phyloP scores from a whole-genome alignment of 208 protist species.

The Polymyxa betae region DNA sequence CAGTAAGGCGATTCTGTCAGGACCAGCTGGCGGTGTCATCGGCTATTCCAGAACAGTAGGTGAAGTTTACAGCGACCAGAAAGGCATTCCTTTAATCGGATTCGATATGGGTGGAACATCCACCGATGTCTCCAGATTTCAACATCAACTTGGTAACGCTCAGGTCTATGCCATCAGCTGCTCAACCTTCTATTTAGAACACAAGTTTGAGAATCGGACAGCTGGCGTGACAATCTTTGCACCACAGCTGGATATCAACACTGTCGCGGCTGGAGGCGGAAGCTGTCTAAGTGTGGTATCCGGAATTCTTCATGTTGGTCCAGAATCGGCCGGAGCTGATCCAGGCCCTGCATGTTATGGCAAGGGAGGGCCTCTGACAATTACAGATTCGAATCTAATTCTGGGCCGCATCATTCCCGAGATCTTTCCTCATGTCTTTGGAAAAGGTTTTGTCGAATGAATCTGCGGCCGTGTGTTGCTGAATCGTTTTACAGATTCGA shows the following conservation, averaged over 20 bases:
- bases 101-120: conserved; percentile 85
- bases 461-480: neutral
- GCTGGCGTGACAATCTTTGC: conserved; percentile 79
- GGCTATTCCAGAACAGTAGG: conserved; percentile 83
- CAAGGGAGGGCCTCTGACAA: conserved; percentile 84
- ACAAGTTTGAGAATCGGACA: conserved; percentile 84
- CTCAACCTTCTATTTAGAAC: conserved; percentile 69
- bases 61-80: conserved; percentile 64
- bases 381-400: conserved; percentile 91
- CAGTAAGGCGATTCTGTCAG: conserved; percentile 86
- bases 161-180: neutral
- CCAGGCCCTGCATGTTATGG: conserved; percentile 89
- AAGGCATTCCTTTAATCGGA: conserved; percentile 57
- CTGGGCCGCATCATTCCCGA: conserved; percentile 85
- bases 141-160: neutral
- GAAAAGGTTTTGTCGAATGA: conserved; percentile 63
- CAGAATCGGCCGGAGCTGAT: conserved; percentile 79
- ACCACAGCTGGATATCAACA: conserved; percentile 90
- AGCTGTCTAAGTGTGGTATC: conserved; percentile 83
- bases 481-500: conserved; percentile 57
- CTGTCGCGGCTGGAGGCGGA: conserved; percentile 92
- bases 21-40: conserved; percentile 89
- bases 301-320: conserved; percentile 86
- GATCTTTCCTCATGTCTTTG: conserved; percentile 92
- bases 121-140: conserved; percentile 82